A percentile compares a stretch with the other conserved stretches of the same genome.
These are phyloP conservation scores for Erodium trifolium DNA, from an alignment of 441 rosid species.

Conservation along the genomic window DNA sequence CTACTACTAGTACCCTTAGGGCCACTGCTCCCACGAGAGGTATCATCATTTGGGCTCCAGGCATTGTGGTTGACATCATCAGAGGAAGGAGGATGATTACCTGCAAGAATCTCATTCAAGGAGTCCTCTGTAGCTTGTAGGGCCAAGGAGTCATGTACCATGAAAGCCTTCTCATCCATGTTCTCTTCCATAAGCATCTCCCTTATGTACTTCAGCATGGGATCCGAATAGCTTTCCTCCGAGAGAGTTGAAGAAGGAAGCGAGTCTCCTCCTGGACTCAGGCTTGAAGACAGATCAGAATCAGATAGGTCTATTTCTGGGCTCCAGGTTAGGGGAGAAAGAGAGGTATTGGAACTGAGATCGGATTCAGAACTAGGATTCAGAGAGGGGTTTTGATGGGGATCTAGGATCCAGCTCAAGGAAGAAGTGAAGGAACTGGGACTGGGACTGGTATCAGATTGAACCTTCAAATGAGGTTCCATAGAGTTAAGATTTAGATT, in stretches of 20 bases:
- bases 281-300: too few relatives aligned
- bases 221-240: constrained; percentile 43
- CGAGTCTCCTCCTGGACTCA: constrained; percentile 25
- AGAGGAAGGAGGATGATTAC: constrained; percentile 12
- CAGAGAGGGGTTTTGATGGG: constrained; percentile 10
- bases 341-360: constrained; percentile 11
- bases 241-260: constrained; percentile 26
- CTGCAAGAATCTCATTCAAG: constrained; percentile 47
- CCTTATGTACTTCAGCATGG: constrained; percentile 46
- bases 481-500: constrained; percentile 26
- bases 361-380: not conserved
- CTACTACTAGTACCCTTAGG: not conserved
- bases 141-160: constrained; percentile 43
- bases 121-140: constrained; percentile 63
- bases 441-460: too few relatives aligned
- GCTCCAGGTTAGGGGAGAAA: constrained; percentile 19
- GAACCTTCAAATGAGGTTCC: constrained; percentile 14
- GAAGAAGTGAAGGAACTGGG: constrained; percentile 18
- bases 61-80: too few relatives aligned
- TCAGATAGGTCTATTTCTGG: constrained; percentile 17
- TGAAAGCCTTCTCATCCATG: constrained; percentile 40
- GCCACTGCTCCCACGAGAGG: too few relatives aligned
- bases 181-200: constrained; percentile 69
- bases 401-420: constrained; percentile 18
- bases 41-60: too few relatives aligned